These are phyloP conservation scores for Beauveria sp. DNA, from an alignment of 2,329 filamentous ascomycete species.

Conservation along the genomic window DNA sequence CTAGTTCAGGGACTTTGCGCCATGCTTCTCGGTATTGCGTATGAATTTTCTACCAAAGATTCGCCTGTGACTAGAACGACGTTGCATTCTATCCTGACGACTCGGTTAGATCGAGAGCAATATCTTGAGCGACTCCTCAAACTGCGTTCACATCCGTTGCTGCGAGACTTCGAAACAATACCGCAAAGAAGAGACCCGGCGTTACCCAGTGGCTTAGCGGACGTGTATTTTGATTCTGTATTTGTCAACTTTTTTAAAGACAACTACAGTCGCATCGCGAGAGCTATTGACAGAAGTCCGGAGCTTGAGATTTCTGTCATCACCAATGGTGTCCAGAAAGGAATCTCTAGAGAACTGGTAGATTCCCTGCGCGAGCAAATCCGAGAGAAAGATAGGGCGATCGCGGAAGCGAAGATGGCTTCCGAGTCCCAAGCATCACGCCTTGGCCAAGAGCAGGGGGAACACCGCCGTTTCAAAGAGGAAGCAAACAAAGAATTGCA, in stretches of 20 bases:
- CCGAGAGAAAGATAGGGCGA: constrained; percentile 56
- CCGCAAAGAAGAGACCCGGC: constrained; percentile 56
- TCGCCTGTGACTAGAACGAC: constrained; percentile 79
- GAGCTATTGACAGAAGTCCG: constrained; percentile 86
- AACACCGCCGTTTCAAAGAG: constrained; percentile 61
- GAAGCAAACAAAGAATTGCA: constrained; percentile 43
- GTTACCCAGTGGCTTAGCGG: constrained; percentile 50
- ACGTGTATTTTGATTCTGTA: constrained; percentile 75
- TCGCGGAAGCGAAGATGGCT: constrained; percentile 41
- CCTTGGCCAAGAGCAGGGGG: constrained; percentile 64
- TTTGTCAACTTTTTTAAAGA: constrained; percentile 96
- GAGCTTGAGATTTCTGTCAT: constrained; percentile 77
- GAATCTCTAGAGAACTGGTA: constrained; percentile 87
- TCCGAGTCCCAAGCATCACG: constrained; percentile 42
- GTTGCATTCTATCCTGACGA: constrained; percentile 69
- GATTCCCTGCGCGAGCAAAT: constrained; percentile 75
- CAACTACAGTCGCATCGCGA: constrained; percentile 78
- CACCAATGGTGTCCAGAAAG: constrained; percentile 73
- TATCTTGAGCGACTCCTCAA: constrained; percentile 77
- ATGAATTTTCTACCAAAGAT: constrained; percentile 97
- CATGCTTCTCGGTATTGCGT: constrained; percentile 77
- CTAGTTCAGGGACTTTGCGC: constrained; percentile 78
- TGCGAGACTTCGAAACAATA: constrained; percentile 85
- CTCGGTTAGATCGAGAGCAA: constrained; percentile 73
- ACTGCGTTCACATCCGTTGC: constrained; percentile 66